Conservation (phyloP, 768 basidiomycete species). For the Coprinopsis marcescibilis region DNA sequence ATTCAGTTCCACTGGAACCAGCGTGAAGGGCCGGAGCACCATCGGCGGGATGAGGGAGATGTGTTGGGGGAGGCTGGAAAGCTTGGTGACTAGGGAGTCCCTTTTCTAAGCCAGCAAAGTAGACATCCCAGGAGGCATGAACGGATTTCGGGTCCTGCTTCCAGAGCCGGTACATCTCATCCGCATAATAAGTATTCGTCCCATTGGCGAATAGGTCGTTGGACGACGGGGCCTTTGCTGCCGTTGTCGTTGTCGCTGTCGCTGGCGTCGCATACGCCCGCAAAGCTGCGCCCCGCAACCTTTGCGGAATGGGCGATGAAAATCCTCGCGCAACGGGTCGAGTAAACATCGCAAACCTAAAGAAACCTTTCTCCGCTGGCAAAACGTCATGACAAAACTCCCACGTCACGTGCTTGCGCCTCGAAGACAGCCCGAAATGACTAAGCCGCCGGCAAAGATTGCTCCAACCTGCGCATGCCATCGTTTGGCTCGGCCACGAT, state of each 20-base stretch:
- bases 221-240: slow-evolving; percentile 44
- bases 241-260: background rate
- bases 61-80: slow-evolving; percentile 75
- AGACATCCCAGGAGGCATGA: slow-evolving; percentile 90
- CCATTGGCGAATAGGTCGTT: slow-evolving; percentile 91
- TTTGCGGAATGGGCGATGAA: background rate
- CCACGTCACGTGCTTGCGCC: background rate
- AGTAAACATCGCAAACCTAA: background rate
- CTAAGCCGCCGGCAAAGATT: too few species aligned
- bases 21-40: slow-evolving; percentile 76
- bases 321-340: slow-evolving; percentile 1
- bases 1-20: slow-evolving; percentile 57
- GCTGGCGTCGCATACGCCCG: background rate
- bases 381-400: background rate
- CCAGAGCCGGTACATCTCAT: slow-evolving; percentile 95
- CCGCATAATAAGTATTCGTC: slow-evolving; percentile 92
- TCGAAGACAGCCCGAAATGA: too few species aligned
- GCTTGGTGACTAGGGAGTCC: slow-evolving; percentile 76
- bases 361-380: background rate
- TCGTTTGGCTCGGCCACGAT: too few species aligned
- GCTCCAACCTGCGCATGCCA: too few species aligned
- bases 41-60: slow-evolving; percentile 61
- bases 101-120: slow-evolving; percentile 90
- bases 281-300: background rate
- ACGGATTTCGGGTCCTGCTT: slow-evolving; percentile 86